These are phyloP conservation scores for Fusarium sororula DNA, from an alignment of 2,329 filamentous ascomycete species.

Conservation along the genomic window DNA sequence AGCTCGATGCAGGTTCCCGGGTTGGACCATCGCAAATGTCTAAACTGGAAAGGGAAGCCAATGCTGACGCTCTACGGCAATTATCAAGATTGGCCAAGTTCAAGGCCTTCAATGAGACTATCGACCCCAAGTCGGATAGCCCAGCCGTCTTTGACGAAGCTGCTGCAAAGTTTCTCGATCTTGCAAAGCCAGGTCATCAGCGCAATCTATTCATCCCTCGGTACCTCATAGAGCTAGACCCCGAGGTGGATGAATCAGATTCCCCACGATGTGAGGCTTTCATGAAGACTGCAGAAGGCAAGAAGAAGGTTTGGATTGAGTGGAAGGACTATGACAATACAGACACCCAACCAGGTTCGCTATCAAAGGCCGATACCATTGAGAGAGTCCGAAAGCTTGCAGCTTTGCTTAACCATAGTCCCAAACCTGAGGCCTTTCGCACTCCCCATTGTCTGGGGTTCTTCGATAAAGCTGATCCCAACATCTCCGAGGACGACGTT, in stretches of 20 bases:
- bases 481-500: constrained; percentile 49
- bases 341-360: constrained; percentile 47
- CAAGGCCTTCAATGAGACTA: constrained; percentile 60
- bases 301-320: constrained; percentile 58
- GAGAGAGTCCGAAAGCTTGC: constrained; percentile 58
- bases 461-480: constrained; percentile 55
- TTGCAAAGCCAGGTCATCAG: constrained; percentile 47
- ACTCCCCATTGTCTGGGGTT: constrained; percentile 62
- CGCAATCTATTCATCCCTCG: constrained; percentile 48
- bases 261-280: constrained; percentile 52
- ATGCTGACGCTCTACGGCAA: constrained; percentile 52
- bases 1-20: constrained; percentile 47
- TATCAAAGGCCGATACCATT: constrained; percentile 54
- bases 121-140: constrained; percentile 49
- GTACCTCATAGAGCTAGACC: constrained; percentile 47
- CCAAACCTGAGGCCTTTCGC: constrained; percentile 59
- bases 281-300: constrained; percentile 48
- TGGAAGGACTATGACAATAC: constrained; percentile 59
- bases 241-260: constrained; percentile 46
- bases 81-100: constrained; percentile 58
- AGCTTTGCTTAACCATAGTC: constrained; percentile 56
- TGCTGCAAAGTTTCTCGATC: constrained; percentile 51
- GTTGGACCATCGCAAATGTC: constrained; percentile 45
- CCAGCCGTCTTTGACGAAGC: constrained; percentile 48
- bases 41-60: constrained; percentile 48